Percentiles rank a stretch among this genome's conserved stretches.
These are phyloP conservation scores for Trametes versicolor DNA, from an alignment of 1,284 basidiomycete genomes.

Conservation along the genomic window DNA sequence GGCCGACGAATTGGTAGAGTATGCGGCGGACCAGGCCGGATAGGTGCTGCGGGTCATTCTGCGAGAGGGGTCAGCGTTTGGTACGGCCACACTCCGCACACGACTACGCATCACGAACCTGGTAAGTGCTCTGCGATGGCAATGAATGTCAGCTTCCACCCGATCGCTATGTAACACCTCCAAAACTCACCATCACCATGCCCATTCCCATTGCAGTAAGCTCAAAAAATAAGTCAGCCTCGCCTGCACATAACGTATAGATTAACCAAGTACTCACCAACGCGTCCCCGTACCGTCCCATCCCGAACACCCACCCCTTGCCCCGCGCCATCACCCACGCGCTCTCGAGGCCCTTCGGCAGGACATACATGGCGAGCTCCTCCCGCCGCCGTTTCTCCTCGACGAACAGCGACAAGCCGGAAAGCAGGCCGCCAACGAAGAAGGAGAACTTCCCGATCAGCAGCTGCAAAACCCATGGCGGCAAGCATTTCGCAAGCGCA, in stretches of 20 bases:
- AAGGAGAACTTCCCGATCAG: constrained; percentile 78
- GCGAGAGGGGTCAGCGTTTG: constrained; percentile 41
- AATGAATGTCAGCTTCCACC: background rate
- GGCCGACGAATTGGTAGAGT: constrained; percentile 93
- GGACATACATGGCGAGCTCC: constrained; percentile 94
- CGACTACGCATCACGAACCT: constrained; percentile 44
- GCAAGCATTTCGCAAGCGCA: constrained; percentile 47
- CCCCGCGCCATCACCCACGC: constrained; percentile 86
- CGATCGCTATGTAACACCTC: background rate
- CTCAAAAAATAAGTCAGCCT: constrained; percentile 36
- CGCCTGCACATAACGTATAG: background rate
- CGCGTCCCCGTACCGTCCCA: constrained; percentile 76
- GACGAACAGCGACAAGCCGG: constrained; percentile 85
- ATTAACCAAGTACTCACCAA: constrained; percentile 54
- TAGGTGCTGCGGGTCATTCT: constrained; percentile 91
- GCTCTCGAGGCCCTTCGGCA: constrained; percentile 92
- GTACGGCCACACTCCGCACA: constrained; percentile 4
- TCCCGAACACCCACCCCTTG: constrained; percentile 80
- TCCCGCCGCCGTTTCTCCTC: constrained; percentile 86
- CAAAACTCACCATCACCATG: constrained; percentile 84
- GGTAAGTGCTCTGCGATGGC: constrained; percentile 55
- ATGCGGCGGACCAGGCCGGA: constrained; percentile 89
- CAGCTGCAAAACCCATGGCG: constrained; percentile 59
- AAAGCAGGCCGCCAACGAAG: constrained; percentile 80
- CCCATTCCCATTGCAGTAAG: constrained; percentile 83